Conservation (phyloP, 2,329 filamentous ascomycete species). For the Colletotrichum orbiculare region DNA sequence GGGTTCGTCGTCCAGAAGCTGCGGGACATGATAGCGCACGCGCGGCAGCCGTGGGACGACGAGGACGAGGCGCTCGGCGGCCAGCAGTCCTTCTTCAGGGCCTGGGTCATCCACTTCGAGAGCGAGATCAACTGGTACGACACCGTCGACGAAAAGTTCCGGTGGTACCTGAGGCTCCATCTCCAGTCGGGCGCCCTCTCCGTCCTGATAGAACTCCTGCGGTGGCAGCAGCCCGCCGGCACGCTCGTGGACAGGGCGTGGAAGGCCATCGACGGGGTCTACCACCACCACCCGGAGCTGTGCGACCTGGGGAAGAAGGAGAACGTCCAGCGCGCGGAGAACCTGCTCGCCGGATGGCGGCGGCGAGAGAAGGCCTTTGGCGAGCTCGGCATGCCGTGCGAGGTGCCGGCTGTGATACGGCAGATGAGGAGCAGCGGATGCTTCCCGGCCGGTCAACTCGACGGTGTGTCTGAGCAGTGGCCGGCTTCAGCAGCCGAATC, state of each 20-base stretch:
- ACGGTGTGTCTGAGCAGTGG: background rate
- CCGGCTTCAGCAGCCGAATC: background rate
- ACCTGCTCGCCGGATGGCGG: conserved; percentile 63
- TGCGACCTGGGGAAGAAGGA: conserved; percentile 58
- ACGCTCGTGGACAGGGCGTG: conserved; percentile 65
- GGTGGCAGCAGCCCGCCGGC: conserved; percentile 58
- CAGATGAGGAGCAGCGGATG: conserved; percentile 52
- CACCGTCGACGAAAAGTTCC: conserved; percentile 57
- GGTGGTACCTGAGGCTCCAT: conserved; percentile 65
- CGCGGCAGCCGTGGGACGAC: conserved; percentile 59
- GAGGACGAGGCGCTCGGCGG: conserved; percentile 58
- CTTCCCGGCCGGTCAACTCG: background rate
- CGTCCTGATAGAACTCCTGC: conserved; percentile 65
- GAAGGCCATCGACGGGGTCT: conserved; percentile 58
- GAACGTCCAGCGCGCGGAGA: conserved; percentile 57
- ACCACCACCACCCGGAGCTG: conserved; percentile 61
- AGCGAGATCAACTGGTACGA: conserved; percentile 58
- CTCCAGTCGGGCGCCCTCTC: conserved; percentile 67
- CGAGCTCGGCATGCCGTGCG: conserved; percentile 49
- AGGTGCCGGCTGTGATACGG: conserved; percentile 57
- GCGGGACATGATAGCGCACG: conserved; percentile 57
- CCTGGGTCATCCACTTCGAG: conserved; percentile 60
- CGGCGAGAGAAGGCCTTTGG: conserved; percentile 55
- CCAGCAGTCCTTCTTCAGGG: conserved; percentile 67
- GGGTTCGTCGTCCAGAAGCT: conserved; percentile 60